Conservation (phyloP, 2,329 filamentous ascomycete species). For the Scedosporium boydii region DNA sequence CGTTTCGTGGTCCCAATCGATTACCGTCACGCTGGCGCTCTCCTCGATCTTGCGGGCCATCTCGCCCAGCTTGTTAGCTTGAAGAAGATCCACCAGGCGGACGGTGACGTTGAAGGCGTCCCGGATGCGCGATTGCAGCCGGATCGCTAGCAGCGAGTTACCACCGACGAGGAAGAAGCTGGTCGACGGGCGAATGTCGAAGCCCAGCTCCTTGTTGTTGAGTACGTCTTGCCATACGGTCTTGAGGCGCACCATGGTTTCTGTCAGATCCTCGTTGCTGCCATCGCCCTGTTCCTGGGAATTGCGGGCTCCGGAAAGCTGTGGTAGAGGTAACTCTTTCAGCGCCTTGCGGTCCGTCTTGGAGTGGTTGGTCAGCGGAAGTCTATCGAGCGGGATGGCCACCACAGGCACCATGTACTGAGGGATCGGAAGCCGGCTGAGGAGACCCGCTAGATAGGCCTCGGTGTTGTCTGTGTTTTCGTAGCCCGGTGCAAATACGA, state of each 20-base stretch:
- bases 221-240: background rate
- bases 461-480: background rate
- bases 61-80: background rate
- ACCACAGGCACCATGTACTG: conserved; percentile 14
- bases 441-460: background rate
- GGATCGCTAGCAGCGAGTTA: conserved; percentile 28
- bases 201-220: conserved; percentile 1
- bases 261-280: background rate
- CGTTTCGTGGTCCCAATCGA: background rate
- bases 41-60: background rate
- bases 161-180: conserved; percentile 33
- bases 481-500: background rate
- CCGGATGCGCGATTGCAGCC: conserved; percentile 24
- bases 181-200: conserved; percentile 12
- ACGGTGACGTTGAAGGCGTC: conserved; percentile 20
- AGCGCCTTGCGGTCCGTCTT: conserved; percentile 24
- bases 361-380: conserved; percentile 19
- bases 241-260: background rate
- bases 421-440: background rate
- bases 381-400: conserved; percentile 14
- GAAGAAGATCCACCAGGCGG: background rate
- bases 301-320: conserved; percentile 1
- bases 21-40: background rate
- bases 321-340: conserved; percentile 14
- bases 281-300: background rate